These are phyloP conservation scores for Lindgomyces ingoldianus DNA, from an alignment of 495 filamentous ascomycete genomes.

Conservation along the genomic window DNA sequence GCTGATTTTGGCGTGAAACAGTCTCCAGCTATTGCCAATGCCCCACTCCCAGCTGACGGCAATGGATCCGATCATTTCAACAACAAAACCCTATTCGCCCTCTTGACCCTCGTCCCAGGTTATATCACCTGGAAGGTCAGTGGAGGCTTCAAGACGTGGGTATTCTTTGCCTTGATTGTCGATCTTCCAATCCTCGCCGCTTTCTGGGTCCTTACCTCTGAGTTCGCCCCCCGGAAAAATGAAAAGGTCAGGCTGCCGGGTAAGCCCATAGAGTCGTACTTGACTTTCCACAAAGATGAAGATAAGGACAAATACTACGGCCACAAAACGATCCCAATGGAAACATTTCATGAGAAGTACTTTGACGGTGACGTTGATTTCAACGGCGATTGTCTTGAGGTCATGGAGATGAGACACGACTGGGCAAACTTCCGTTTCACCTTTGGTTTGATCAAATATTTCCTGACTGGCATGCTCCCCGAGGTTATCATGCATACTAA, in stretches of 20 bases:
- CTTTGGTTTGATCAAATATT: constrained; percentile 64
- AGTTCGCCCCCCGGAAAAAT: constrained; percentile 69
- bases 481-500: constrained; percentile 79
- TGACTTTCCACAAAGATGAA: constrained; percentile 75
- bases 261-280: constrained; percentile 79
- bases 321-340: constrained; percentile 77
- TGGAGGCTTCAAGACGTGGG: constrained; percentile 68
- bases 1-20: constrained; percentile 41
- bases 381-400: constrained; percentile 78
- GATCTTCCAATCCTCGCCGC: constrained; percentile 66
- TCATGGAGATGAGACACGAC: constrained; percentile 82
- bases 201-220: constrained; percentile 71
- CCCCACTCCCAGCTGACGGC: constrained; percentile 75
- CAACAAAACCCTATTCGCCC: constrained; percentile 60
- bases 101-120: constrained; percentile 62
- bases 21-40: constrained; percentile 80
- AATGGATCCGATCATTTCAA: constrained; percentile 70
- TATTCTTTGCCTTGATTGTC: constrained; percentile 69
- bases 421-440: constrained; percentile 87
- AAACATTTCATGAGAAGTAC: constrained; percentile 89
- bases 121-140: constrained; percentile 69
- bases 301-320: constrained; percentile 74
- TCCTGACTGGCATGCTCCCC: constrained; percentile 70
- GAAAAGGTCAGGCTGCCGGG: constrained; percentile 76
- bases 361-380: constrained; percentile 83